phyloP scores from a whole-genome alignment of 208 protist genomes.

The Novymonas esmeraldas region DNA sequence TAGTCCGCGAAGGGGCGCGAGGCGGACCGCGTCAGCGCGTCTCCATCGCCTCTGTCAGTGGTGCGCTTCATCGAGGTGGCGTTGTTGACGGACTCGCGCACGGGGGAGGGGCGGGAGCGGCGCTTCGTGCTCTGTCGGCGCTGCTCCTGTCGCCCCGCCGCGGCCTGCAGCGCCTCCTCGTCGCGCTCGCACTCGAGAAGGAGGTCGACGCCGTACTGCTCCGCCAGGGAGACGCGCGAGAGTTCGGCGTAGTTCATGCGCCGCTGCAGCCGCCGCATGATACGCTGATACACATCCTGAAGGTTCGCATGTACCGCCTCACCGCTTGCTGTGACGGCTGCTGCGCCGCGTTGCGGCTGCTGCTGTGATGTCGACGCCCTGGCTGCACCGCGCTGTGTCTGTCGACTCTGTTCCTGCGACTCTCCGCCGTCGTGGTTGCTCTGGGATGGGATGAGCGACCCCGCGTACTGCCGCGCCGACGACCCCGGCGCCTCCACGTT shows the following conservation, averaged over 20 bases:
- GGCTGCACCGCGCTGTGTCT: background rate
- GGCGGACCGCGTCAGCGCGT: background rate
- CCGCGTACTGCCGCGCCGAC: background rate
- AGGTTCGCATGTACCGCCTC: conserved; percentile 69
- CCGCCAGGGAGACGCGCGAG: conserved; percentile 42
- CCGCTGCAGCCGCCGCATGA: conserved; percentile 85
- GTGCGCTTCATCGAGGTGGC: background rate
- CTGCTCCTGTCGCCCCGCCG: background rate
- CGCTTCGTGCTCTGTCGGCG: background rate
- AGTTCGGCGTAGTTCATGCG: conserved; percentile 83
- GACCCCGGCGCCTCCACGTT: conserved; percentile 3
- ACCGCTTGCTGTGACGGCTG: conserved; percentile 5
- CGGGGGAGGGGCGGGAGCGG: background rate
- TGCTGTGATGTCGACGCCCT: background rate
- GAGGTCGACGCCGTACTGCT: conserved; percentile 69
- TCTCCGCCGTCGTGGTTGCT: background rate
- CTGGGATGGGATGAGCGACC: background rate
- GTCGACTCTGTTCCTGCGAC: background rate
- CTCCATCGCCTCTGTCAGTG: background rate
- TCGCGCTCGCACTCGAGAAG: conserved; percentile 29
- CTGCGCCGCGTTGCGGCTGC: background rate
- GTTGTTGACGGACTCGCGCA: background rate
- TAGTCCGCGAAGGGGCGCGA: background rate
- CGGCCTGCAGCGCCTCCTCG: conserved; percentile 1
- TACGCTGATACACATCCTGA: conserved; percentile 75